Base-by-base conservation (phyloP, 192 early-diverging fungal species). In the Coemansia sp. region DNA sequence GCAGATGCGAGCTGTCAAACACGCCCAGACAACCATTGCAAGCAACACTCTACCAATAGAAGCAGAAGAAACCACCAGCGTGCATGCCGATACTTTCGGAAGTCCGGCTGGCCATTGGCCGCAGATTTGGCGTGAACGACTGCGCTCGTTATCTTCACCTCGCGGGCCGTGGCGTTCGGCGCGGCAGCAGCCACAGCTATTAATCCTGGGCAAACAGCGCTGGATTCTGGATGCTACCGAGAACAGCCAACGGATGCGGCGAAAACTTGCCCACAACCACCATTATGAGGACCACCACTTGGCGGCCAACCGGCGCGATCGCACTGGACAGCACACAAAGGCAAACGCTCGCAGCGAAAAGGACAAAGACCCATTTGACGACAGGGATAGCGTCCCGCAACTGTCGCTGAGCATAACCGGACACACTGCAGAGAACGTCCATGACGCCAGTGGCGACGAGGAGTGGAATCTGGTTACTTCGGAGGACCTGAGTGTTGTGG, bases 141-240 rank as follows among this genome's bases (percentile, higher is more conserved):
- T 74, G 64, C 67, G 62, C 3, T 55, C 49, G 28, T 34, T 70
- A 37, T 52, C 68, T n/a, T 55, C 52, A 2, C 77, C 77, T 2
- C 77, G 72, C 12, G 71, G 77, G 16, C 67, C 71, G 1, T 74
- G 71, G 71, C 71, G 64, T 33, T 10, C 43, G 9, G 52, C 51
- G 16, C 23, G 33, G 61, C 25, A n/a, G 7, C 31, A 33, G 1
- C 10, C 31, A 10, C 42, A 52, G 46, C 59, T 43, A n/a, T 28
- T 62, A 16, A 4, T 16, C 4, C 23, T 48, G 12, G 59, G 33
- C 13, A 48, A 21, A 15, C 75, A 70, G 61, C 67, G 45, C 12
- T 79, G 77, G 77, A 71, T 74, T 46, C 60, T 79, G 13, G 77
- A 79, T 28, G 29, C n/a, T 13, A n/a, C 64, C 2, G 77, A 79